Evolutionary conservation across 1,284 basidiomycete species (phyloP).

Genomic region (Rhodotorula sp.): DNA sequence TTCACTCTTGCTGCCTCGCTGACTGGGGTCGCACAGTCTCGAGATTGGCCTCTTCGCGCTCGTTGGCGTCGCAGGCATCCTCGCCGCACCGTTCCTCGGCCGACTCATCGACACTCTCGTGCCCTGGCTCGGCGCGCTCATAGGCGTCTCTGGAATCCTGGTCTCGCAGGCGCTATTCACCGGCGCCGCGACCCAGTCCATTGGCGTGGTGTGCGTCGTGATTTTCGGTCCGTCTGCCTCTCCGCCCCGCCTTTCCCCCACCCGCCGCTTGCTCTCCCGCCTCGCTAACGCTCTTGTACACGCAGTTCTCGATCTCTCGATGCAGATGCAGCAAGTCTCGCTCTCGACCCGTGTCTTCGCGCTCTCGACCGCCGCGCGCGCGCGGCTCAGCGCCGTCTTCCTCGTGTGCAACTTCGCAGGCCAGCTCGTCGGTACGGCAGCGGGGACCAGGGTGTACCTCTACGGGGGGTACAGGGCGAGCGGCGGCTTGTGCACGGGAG

Average conservation of each 20-base stretch:
- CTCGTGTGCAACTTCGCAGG: conserved; percentile 53
- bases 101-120: conserved; percentile 63
- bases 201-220: conserved; percentile 61
- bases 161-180: conserved; percentile 56
- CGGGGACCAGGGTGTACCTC: conserved; percentile 23
- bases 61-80: conserved; percentile 68
- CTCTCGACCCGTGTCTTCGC: conserved; percentile 49
- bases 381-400: conserved; percentile 65
- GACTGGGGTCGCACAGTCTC: background rate
- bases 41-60: conserved; percentile 69
- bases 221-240: conserved; percentile 47
- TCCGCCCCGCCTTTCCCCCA: too few relatives aligned
- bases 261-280: conserved; percentile 11
- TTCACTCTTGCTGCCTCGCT: too few relatives aligned
- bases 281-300: background rate
- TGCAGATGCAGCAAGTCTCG: conserved; percentile 56
- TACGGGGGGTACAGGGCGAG: conserved; percentile 6
- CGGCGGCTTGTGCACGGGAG: background rate
- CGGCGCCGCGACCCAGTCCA: conserved; percentile 62
- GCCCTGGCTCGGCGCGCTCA: conserved; percentile 66
- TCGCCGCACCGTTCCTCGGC: conserved; percentile 64
- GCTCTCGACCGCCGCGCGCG: conserved; percentile 60
- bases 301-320: conserved; percentile 54
- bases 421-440: conserved; percentile 22
- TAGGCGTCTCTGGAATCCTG: conserved; percentile 53